These are phyloP conservation scores for Suhomyces sp. DNA, from an alignment of 805 yeast species.

Conservation along the genomic window DNA sequence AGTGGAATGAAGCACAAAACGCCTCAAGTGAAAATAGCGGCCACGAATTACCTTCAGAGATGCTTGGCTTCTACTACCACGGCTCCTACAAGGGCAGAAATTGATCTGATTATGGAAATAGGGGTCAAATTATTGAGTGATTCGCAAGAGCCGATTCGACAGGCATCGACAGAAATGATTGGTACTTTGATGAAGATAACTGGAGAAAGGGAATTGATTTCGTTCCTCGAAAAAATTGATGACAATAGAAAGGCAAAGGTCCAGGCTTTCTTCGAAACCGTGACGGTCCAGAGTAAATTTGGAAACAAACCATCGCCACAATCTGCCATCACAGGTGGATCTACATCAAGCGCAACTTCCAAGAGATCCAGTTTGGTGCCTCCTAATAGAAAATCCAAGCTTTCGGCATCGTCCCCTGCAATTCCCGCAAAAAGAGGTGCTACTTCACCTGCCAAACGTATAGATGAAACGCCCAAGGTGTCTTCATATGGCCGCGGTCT, in stretches of 20 bases:
- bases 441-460: constrained; percentile 61
- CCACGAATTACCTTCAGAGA: constrained; percentile 61
- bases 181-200: constrained; percentile 82
- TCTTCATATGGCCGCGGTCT: constrained; percentile 36
- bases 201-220: constrained; percentile 66
- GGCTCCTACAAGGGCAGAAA: constrained; percentile 51
- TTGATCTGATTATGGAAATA: constrained; percentile 54
- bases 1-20: constrained; percentile 69
- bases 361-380: constrained; percentile 5
- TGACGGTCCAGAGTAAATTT: constrained; percentile 48
- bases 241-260: constrained; percentile 70
- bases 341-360: constrained; percentile 7
- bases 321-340: constrained; percentile 8
- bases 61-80: constrained; percentile 52
- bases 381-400: constrained; percentile 9
- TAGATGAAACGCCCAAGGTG: constrained; percentile 26
- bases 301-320: constrained; percentile 10
- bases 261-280: constrained; percentile 52
- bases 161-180: constrained; percentile 69
- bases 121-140: constrained; percentile 70
- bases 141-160: constrained; percentile 80
- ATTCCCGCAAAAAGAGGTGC: constrained; percentile 71
- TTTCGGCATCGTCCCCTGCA: constrained; percentile 22
- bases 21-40: constrained; percentile 75
- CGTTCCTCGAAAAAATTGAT: constrained; percentile 67